These are phyloP conservation scores for Millerago galiae DNA, from an alignment of 805 yeast genomes.

Conservation along the genomic window DNA sequence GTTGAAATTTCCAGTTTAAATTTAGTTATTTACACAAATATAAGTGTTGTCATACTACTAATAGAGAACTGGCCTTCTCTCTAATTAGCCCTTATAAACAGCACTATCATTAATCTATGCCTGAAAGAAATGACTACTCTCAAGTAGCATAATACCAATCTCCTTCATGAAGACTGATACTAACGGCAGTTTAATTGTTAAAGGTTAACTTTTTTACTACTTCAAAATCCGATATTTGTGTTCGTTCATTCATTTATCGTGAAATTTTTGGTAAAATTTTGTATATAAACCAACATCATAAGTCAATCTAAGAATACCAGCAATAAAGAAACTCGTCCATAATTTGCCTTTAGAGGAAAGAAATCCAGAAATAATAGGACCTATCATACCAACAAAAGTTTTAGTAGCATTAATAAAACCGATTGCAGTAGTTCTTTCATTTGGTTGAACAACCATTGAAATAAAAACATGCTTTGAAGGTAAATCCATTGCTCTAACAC, in stretches of 20 bases:
- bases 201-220: no score
- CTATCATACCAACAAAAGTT: slow-evolving; percentile 35
- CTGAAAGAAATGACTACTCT: neutral
- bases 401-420: slow-evolving; percentile 40
- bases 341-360: slow-evolving; percentile 31
- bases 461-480: slow-evolving; percentile 43
- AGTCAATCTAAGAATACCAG: neutral
- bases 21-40: neutral
- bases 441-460: slow-evolving; percentile 33
- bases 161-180: neutral
- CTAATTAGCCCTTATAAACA: slow-evolving; percentile 18
- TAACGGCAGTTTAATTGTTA: slow-evolving; percentile 7
- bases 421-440: slow-evolving; percentile 37
- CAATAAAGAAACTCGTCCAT: slow-evolving; percentile 32
- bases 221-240: no score
- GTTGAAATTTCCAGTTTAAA: neutral
- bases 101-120: slow-evolving; percentile 5
- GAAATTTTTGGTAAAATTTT: neutral
- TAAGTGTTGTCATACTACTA: slow-evolving; percentile 20
- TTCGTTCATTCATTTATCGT: no score
- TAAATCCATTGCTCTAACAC: slow-evolving; percentile 40
- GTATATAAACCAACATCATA: neutral
- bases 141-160: neutral
- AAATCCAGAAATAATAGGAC: slow-evolving; percentile 37
- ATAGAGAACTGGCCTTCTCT: slow-evolving; percentile 11